These are phyloP conservation scores for Globisporangium barbulae DNA, from an alignment of 352 stramenopile species.

Conservation along the genomic window DNA sequence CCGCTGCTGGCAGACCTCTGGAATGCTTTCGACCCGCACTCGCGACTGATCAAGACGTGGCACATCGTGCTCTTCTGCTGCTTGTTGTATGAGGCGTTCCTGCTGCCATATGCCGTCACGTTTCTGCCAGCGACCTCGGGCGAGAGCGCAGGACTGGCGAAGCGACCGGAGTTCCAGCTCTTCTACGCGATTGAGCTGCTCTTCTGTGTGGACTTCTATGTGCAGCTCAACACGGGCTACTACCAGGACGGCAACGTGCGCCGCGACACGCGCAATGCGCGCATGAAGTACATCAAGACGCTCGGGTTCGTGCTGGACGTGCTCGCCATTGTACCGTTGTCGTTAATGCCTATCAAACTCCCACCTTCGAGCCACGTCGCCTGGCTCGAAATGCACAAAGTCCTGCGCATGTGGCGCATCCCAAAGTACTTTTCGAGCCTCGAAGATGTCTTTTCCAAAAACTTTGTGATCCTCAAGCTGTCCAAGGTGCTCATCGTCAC, in stretches of 20 bases:
- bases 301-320: constrained; percentile 41
- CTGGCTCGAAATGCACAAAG: constrained; percentile 38
- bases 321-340: constrained; percentile 39
- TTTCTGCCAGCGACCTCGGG: constrained; percentile 9
- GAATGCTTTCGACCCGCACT: constrained; percentile 53
- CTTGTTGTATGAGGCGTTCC: constrained; percentile 44
- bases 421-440: constrained; percentile 38
- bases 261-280: constrained; percentile 20
- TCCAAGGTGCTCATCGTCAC: constrained; percentile 40
- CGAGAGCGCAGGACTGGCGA: background rate
- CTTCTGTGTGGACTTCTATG: constrained; percentile 51
- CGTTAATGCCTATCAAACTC: constrained; percentile 18
- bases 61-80: constrained; percentile 39
- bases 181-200: constrained; percentile 45
- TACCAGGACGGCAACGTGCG: constrained; percentile 44
- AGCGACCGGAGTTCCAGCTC: constrained; percentile 8
- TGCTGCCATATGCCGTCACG: constrained; percentile 42
- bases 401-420: constrained; percentile 34
- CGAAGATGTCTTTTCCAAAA: constrained; percentile 50
- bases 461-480: constrained; percentile 55
- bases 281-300: constrained; percentile 50
- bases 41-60: constrained; percentile 41
- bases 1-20: constrained; percentile 12
- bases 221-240: constrained; percentile 53
- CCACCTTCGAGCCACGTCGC: constrained; percentile 17